Conservation (phyloP, 192 early-diverging fungal species). For the Umbelopsis isabellina region DNA sequence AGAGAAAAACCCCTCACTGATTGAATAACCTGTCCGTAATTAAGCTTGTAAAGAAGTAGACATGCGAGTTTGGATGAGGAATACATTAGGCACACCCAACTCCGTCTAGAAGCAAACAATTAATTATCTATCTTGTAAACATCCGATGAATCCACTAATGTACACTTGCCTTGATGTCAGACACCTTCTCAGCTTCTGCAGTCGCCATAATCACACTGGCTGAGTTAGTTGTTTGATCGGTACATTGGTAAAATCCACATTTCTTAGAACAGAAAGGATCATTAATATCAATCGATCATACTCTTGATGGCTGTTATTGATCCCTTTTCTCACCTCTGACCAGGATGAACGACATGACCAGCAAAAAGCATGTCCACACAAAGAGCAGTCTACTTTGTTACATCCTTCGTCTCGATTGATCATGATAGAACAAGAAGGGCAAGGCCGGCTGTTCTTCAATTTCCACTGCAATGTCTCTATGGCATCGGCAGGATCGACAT, state of each 20-base stretch:
- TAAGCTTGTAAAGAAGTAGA: slow-evolving; percentile 6
- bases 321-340: slow-evolving; percentile 43
- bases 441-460: slow-evolving; percentile 53
- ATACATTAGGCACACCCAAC: slow-evolving; percentile 64
- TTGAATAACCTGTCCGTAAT: background rate
- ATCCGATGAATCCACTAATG: background rate
- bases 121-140: background rate
- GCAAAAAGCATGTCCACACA: slow-evolving; percentile 68
- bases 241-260: slow-evolving; percentile 69
- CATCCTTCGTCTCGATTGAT: slow-evolving; percentile 74
- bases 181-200: slow-evolving; percentile 16
- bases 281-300: background rate
- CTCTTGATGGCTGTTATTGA: background rate
- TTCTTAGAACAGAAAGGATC: slow-evolving; percentile 13
- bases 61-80: slow-evolving; percentile 47
- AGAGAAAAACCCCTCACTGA: too few species aligned
- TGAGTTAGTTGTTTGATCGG: slow-evolving; percentile 9
- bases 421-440: slow-evolving; percentile 66
- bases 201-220: background rate
- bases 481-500: slow-evolving; percentile 20
- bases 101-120: slow-evolving; percentile 45
- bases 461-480: slow-evolving; percentile 41
- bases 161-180: background rate
- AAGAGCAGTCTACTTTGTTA: slow-evolving; percentile 69
- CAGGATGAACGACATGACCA: slow-evolving; percentile 63